Conservation (phyloP, 495 filamentous ascomycete species). For the Penicillium paxilli region DNA sequence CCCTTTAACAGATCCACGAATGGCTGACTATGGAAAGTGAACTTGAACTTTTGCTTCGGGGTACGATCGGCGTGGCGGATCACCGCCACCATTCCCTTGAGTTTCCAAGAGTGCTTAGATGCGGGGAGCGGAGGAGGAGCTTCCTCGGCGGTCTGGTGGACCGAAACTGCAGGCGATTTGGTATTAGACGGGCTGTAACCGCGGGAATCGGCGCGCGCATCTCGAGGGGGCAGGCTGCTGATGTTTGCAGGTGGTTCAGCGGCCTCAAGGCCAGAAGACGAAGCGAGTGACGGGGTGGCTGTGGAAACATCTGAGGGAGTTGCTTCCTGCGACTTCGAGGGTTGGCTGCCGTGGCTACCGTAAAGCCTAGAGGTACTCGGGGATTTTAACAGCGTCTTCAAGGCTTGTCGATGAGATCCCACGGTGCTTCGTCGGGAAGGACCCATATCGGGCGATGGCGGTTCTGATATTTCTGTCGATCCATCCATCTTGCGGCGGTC, state of each 20-base stretch:
- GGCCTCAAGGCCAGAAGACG: constrained; percentile 49
- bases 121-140: constrained; percentile 65
- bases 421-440: constrained; percentile 32
- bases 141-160: constrained; percentile 29
- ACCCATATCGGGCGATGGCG: constrained; percentile 29
- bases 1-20: constrained; percentile 93
- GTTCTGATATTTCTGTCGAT: constrained; percentile 32
- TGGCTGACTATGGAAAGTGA: constrained; percentile 95
- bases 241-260: constrained; percentile 22
- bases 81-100: constrained; percentile 98
- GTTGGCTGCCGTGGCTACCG: constrained; percentile 46
- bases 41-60: constrained; percentile 98
- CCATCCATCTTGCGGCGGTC: constrained; percentile 63
- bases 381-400: constrained; percentile 62
- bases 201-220: constrained; percentile 25
- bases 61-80: constrained; percentile 95
- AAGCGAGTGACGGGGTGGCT: constrained; percentile 45
- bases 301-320: constrained; percentile 43
- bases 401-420: constrained; percentile 42
- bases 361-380: constrained; percentile 64
- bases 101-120: constrained; percentile 93
- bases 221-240: constrained; percentile 19
- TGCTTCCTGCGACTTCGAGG: constrained; percentile 35
- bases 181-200: constrained; percentile 29
- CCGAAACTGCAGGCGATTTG: constrained; percentile 31